phyloP scores from a whole-genome alignment of 2,329 filamentous ascomycete species.

The Fusarium sp. region DNA sequence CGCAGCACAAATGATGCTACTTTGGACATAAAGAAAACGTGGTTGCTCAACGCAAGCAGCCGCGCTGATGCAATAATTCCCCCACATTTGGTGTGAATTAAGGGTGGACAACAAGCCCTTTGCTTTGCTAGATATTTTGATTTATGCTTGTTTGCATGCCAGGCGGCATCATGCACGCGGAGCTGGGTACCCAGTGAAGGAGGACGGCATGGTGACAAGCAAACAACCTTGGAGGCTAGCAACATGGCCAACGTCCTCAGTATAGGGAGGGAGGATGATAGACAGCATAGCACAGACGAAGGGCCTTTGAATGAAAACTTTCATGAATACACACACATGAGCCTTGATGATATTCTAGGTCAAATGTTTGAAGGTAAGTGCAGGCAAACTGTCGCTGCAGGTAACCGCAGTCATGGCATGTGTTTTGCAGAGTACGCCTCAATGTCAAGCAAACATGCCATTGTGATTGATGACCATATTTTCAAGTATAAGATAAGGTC shows the following conservation, averaged over 20 bases:
- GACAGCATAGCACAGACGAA: slow-evolving; percentile 5
- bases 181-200: neutral
- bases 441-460: slow-evolving; percentile 6
- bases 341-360: neutral
- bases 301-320: slow-evolving; percentile 15
- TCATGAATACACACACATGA: neutral
- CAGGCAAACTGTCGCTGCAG: slow-evolving; percentile 31
- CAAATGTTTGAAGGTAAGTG: slow-evolving; percentile 10
- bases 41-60: slow-evolving; percentile 17
- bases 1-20: slow-evolving; percentile 5
- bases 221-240: neutral
- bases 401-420: slow-evolving; percentile 23
- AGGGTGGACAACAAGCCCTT: slow-evolving; percentile 1
- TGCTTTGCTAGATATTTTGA: slow-evolving; percentile 11
- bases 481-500: neutral
- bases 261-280: slow-evolving; percentile 9
- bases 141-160: slow-evolving; percentile 15
- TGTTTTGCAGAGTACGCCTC: slow-evolving; percentile 6
- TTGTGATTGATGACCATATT: neutral
- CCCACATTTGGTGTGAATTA: slow-evolving; percentile 6
- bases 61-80: slow-evolving; percentile 1
- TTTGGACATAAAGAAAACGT: slow-evolving; percentile 14
- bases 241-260: slow-evolving; percentile 4
- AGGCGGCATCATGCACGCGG: slow-evolving; percentile 10
- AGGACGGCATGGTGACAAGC: slow-evolving; percentile 2